Evolutionary conservation across 805 yeast species (phyloP).

Genomic region (Saccharomycopsis guyanensis): DNA sequence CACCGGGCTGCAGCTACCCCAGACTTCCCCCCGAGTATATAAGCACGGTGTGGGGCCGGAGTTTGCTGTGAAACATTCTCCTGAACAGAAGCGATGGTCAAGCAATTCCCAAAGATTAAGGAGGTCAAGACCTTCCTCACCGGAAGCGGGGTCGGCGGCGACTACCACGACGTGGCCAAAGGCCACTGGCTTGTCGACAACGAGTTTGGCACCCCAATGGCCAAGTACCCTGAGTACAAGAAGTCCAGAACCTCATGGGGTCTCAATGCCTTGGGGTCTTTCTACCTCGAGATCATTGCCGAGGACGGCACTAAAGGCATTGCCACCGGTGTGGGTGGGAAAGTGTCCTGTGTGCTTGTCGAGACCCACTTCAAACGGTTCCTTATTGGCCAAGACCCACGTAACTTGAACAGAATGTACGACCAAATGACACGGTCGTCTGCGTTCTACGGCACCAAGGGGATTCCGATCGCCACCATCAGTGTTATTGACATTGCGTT

Average conservation of each 20-base stretch:
- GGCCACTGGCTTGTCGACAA: constrained; percentile 46
- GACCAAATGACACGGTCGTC: constrained; percentile 43
- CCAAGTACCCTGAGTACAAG: constrained; percentile 38
- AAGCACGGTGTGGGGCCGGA: too few relatives aligned
- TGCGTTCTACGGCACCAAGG: constrained; percentile 46
- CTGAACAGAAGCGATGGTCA: constrained; percentile 3
- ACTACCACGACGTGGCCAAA: constrained; percentile 40
- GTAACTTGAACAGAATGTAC: constrained; percentile 39
- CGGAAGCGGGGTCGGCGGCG: constrained; percentile 44
- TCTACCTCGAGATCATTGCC: constrained; percentile 42
- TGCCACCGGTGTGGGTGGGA: constrained; percentile 49
- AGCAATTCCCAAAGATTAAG: constrained; percentile 37
- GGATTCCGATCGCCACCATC: constrained; percentile 40
- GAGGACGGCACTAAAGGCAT: constrained; percentile 42
- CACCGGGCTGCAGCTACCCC: constrained; percentile 1
- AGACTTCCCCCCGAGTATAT: background rate
- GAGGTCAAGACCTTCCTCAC: constrained; percentile 35
- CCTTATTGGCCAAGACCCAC: constrained; percentile 39
- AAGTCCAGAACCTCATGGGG: constrained; percentile 42
- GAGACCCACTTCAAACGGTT: constrained; percentile 40
- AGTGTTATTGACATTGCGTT: constrained; percentile 41
- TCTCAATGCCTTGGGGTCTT: constrained; percentile 42
- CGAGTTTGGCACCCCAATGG: constrained; percentile 42
- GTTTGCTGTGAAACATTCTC: too few relatives aligned
- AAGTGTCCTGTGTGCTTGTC: constrained; percentile 41